Evolutionary conservation across 305 asterid genomes (phyloP).

Genomic region (Rubia peregrina): DNA sequence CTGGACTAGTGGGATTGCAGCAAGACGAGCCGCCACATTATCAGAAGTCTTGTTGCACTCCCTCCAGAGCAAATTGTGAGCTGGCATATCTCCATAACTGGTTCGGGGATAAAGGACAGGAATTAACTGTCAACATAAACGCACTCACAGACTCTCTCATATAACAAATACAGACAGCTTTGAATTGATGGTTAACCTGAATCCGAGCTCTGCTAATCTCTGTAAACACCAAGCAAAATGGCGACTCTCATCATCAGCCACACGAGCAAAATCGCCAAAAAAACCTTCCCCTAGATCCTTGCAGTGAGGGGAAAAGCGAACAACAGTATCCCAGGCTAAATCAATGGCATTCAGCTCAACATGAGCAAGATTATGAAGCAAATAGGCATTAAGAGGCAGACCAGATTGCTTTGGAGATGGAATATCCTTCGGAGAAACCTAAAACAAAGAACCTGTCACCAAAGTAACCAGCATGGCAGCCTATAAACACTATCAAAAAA

Average conservation of each 20-base stretch:
- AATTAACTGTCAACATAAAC: conserved; percentile 3
- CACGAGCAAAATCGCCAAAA: conserved; percentile 91
- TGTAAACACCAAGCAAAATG: conserved; percentile 95
- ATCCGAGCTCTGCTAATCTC: conserved; percentile 84
- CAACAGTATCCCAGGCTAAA: conserved; percentile 99
- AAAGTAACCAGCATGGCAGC: conserved; percentile 8
- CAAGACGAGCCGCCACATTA: conserved; percentile 80
- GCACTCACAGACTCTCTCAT: neutral
- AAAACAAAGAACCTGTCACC: conserved; percentile 19
- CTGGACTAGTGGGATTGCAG: conserved; percentile 91
- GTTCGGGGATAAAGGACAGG: conserved; percentile 16
- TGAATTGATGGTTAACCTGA: conserved; percentile 38
- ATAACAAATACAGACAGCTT: neutral
- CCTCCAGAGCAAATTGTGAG: conserved; percentile 87
- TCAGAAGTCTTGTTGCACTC: conserved; percentile 87
- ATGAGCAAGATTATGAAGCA: conserved; percentile 97
- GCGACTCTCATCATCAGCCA: conserved; percentile 95
- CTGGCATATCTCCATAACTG: conserved; percentile 97
- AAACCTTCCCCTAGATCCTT: conserved; percentile 81
- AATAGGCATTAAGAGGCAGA: conserved; percentile 81
- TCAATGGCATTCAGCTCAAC: conserved; percentile 97
- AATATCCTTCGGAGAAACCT: conserved; percentile 87
- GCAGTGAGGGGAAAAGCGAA: conserved; percentile 65
- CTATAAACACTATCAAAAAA: neutral
- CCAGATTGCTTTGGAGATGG: conserved; percentile 70